Base-by-base conservation (phyloP, 768 basidiomycete species). In the Lactifluus hygrophoroides region DNA sequence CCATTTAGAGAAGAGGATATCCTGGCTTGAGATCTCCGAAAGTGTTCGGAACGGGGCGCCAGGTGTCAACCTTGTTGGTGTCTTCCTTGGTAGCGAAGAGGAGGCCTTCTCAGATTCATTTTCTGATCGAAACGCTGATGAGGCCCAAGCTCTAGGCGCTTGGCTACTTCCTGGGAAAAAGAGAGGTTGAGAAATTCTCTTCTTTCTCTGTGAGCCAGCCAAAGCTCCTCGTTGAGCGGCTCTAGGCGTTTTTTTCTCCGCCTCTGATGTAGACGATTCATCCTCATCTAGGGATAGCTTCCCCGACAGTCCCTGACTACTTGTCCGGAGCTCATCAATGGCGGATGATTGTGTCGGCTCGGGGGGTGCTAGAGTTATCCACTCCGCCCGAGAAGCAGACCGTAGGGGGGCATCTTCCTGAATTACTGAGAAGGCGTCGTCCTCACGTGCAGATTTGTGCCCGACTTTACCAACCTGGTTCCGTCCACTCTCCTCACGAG, bases 161-260 rank as follows among this genome's bases (percentile, higher is more conserved):
- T 64, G 63, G 42, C 63, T 64, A 37, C 61, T 62, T 2, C 56
- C 61, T 5, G 61, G 61, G 25, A 62, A 43, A 47, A 64, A 64
- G 14, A 64, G 61, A 11, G 61, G 52, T 13, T 45, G 23, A 17
- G 10, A 9, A 9, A 3, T 10, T n/a, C 48, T 28, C 49, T 19
- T 40, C 45, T 45, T 38, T 30, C 35, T n/a, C 23, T 19, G 23
- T 28, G 55, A 42, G 14, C 21, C 8, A 32, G 3, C n/a, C 34
- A 16, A 30, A 51, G 28, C 9, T 19, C 48, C 6, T 48, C 38
- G 37, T 21, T 35, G 42, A 47, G 2, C 27, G 35, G 47, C 30
- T 17, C 27, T 16, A 11, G 59, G 48, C 3, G 30, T 47, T 23
- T 47, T 32, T 17, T 34, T 23, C 34, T 38, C 28, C 1, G 9